A percentile compares a stretch with the other conserved stretches of the same genome.
Evolutionary conservation across 2,329 filamentous ascomycete species (phyloP).

Genomic region (Exophiala calicioides): DNA sequence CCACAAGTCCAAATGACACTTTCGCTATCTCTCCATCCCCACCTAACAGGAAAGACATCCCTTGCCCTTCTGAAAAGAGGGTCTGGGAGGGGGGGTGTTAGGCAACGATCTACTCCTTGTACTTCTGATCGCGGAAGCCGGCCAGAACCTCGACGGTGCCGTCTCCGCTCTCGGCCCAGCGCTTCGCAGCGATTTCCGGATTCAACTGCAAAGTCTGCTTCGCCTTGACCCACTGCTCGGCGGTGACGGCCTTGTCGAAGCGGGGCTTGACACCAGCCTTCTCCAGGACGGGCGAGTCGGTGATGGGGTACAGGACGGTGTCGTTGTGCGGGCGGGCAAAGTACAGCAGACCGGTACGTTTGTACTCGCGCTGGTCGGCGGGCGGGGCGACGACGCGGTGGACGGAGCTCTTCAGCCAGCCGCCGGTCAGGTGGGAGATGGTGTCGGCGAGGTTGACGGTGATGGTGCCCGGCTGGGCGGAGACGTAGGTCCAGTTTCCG

Average conservation of each 20-base stretch:
- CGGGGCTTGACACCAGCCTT: slow-evolving; percentile 34
- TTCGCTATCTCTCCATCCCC: too few relatives aligned
- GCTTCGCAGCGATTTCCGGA: slow-evolving; percentile 40
- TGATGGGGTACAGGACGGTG: slow-evolving; percentile 39
- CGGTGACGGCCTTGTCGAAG: slow-evolving; percentile 46
- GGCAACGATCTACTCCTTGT: too few relatives aligned
- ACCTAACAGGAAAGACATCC: too few relatives aligned
- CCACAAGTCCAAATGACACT: too few relatives aligned
- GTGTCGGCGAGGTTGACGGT: slow-evolving; percentile 55
- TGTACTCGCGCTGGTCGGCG: slow-evolving; percentile 47
- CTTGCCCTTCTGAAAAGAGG: too few relatives aligned
- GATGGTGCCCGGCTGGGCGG: slow-evolving; percentile 49
- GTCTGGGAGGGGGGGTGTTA: too few relatives aligned
- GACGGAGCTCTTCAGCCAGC: slow-evolving; percentile 52
- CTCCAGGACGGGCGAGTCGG: slow-evolving; percentile 36
- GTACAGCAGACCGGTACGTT: slow-evolving; percentile 47
- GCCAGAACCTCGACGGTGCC: slow-evolving; percentile 44
- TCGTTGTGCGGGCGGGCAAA: slow-evolving; percentile 52
- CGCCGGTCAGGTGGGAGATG: slow-evolving; percentile 50
- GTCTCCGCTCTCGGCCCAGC: slow-evolving; percentile 37
- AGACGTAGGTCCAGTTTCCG: slow-evolving; percentile 51
- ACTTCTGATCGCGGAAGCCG: slow-evolving; percentile 35
- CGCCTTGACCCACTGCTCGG: slow-evolving; percentile 48
- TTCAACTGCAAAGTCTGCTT: slow-evolving; percentile 44
- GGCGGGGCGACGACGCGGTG: slow-evolving; percentile 53